Base-by-base conservation (phyloP, 768 basidiomycete species). In the Russula sp. region DNA sequence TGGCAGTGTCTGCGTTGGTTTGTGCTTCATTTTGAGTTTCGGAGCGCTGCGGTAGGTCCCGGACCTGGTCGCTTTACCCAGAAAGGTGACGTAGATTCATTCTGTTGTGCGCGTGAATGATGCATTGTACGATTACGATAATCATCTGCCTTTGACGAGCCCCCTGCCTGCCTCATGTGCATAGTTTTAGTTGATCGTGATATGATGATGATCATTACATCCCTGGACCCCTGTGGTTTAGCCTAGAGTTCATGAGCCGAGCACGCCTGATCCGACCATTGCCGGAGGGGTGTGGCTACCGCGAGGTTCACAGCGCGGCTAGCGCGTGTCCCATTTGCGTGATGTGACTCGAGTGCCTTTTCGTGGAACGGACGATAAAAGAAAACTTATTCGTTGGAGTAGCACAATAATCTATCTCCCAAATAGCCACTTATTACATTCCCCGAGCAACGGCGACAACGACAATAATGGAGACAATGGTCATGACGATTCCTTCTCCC, bases 401-500 rank as follows among this genome's bases (percentile, higher is more conserved):
- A 18, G 14, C 32, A 20, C 22, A 35, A 16, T 22, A 44, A 45
- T 20, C 48, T 34, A 57, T 58, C 61, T 48, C 35, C 42, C 22
- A 27, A 27, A 27, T 27, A 27, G 22, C 31, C 39, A 32, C 27
- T 35, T 9, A 27, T 40, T 27, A 50, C 52, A 57, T 52, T 34
- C 2, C 14, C 42, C 40, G 1, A 31, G 16, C n/a, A 22, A 60
- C 47, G 27, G 22, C 49, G 22, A 27, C 13, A 47, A 37, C 35
- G 8, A 56, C 39, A 32, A 65, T 40, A 57, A 58, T 66, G 62
- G 62, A 66, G 62, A 66, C 65, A 22, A 64, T 64, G 62, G 9
- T 48, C 50, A 64, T 66, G 65, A 57, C 61, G 40, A 66, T 66
- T n/a, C 62, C 64, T n/a, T 32, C 64, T 53, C 56, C 65, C 40